phyloP scores from a whole-genome alignment of 192 early-diverging fungal species.

The Podila epicladia region DNA sequence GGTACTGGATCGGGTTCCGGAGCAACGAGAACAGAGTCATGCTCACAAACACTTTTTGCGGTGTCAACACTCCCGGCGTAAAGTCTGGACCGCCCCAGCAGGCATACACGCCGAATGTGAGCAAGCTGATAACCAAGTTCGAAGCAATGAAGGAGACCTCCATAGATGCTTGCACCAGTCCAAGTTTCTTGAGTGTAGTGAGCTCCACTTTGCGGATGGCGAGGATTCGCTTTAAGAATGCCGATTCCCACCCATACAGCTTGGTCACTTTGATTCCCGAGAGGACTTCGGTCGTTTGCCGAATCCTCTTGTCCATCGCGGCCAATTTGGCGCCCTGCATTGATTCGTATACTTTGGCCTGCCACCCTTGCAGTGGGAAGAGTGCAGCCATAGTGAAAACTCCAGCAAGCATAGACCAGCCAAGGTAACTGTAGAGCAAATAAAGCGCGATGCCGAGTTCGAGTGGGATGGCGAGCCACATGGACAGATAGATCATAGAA shows the following conservation, averaged over 20 bases:
- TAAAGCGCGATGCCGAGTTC: slow-evolving; percentile 8
- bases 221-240: slow-evolving; percentile 25
- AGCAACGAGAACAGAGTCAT: slow-evolving; percentile 72
- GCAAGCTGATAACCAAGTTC: slow-evolving; percentile 13
- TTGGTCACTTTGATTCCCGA: slow-evolving; percentile 53
- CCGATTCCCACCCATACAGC: slow-evolving; percentile 44
- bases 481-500: background rate
- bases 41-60: slow-evolving; percentile 67
- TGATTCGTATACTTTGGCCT: slow-evolving; percentile 20
- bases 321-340: slow-evolving; percentile 19
- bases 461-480: slow-evolving; percentile 2
- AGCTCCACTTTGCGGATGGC: slow-evolving; percentile 11
- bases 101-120: slow-evolving; percentile 16
- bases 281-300: slow-evolving; percentile 42
- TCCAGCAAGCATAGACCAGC: slow-evolving; percentile 34
- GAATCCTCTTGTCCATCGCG: slow-evolving; percentile 48
- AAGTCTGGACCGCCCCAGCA: slow-evolving; percentile 25
- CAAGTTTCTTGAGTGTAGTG: background rate
- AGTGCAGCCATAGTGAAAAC: slow-evolving; percentile 18
- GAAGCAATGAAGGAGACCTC: slow-evolving; percentile 16
- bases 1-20: slow-evolving; percentile 55
- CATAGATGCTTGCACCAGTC: slow-evolving; percentile 3
- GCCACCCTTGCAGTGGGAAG: slow-evolving; percentile 32
- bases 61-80: slow-evolving; percentile 21
- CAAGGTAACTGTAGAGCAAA: slow-evolving; percentile 6